phyloP scores from a whole-genome alignment of 768 basidiomycete genomes.

The Suillus subaureus region DNA sequence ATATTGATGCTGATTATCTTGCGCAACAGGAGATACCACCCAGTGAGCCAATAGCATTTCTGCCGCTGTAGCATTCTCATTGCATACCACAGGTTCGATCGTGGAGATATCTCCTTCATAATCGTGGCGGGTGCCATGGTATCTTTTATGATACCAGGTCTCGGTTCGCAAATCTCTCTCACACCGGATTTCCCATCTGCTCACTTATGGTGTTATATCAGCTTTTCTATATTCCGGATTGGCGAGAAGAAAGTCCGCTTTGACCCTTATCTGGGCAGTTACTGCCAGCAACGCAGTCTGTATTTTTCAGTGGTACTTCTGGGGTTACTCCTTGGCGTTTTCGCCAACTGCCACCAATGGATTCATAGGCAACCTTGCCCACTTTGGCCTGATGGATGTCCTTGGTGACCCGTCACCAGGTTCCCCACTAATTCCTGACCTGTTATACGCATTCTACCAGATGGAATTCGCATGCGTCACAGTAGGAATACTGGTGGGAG shows the following conservation, averaged over 20 bases:
- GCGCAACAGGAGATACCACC: slow-evolving; percentile 21
- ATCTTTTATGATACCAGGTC: slow-evolving; percentile 76
- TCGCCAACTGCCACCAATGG: slow-evolving; percentile 75
- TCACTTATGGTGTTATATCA: slow-evolving; percentile 25
- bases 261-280: slow-evolving; percentile 78
- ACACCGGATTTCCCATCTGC: slow-evolving; percentile 7
- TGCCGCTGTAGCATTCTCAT: slow-evolving; percentile 2
- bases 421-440: slow-evolving; percentile 76
- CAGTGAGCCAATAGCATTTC: slow-evolving; percentile 28
- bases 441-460: slow-evolving; percentile 86
- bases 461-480: slow-evolving; percentile 88
- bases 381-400: slow-evolving; percentile 78
- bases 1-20: slow-evolving; percentile 11
- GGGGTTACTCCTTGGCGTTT: slow-evolving; percentile 86
- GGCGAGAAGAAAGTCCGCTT: slow-evolving; percentile 65
- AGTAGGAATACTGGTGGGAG: slow-evolving; percentile 74
- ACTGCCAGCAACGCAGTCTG: slow-evolving; percentile 72
- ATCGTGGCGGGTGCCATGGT: slow-evolving; percentile 71
- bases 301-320: slow-evolving; percentile 82
- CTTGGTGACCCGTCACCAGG: slow-evolving; percentile 74
- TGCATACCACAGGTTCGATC: slow-evolving; percentile 53
- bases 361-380: slow-evolving; percentile 76
- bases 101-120: slow-evolving; percentile 74
- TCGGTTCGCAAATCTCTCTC: slow-evolving; percentile 44
- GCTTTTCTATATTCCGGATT: slow-evolving; percentile 78